Evolutionary conservation across 192 early-diverging fungal genomes (phyloP), one percentile per base, ranked within the genome.

Genomic region (Tieghemiomyces parasiticus): DNA sequence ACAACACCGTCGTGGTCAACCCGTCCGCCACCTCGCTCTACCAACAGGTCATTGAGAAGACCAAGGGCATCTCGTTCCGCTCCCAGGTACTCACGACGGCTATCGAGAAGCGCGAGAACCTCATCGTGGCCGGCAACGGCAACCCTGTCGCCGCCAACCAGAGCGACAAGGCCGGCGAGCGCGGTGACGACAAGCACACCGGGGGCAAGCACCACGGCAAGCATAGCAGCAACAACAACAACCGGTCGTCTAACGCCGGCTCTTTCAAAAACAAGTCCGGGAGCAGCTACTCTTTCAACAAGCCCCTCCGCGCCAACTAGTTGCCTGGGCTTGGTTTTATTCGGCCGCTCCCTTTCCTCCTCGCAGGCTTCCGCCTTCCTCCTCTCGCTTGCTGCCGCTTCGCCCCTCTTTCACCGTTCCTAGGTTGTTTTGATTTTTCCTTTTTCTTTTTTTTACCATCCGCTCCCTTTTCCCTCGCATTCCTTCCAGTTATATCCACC

Each of bases 11-110:
- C 28, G 73, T 93, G 60, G 94, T 96, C 90, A 93, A 93, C 62
- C 82, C 86, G 46, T 81, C 83, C 61, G 71, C 84, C 58, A 83
- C 81, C 35, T 89, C 91, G 20, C 78, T 96, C 34, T 93, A 92
- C 77, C 91, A 93, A 70, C 90, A 93, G 69, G 87, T 94, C 61
- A 96, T 96, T 68, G 93, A 96, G 76, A 81, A 89, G 63, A 96
- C 93, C 45, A 87, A 86, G 73, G 86, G 85, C 2, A 76, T 96
- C 34, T 84, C 87, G 16, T 94, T 96, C 82, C 82, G 91, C 55
- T 88, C 91, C 34, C 87, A 90, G 66, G 81, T 94, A 31, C 75
- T 94, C 53, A 81, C 87, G 26, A 84, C 81, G 32, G 84, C 89
- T 58, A 90, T 95, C 48, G 91, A 93, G 64, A 92, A 93, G 88